Conservation (phyloP, 345 rosid species). For the Hibiscus syriacus region DNA sequence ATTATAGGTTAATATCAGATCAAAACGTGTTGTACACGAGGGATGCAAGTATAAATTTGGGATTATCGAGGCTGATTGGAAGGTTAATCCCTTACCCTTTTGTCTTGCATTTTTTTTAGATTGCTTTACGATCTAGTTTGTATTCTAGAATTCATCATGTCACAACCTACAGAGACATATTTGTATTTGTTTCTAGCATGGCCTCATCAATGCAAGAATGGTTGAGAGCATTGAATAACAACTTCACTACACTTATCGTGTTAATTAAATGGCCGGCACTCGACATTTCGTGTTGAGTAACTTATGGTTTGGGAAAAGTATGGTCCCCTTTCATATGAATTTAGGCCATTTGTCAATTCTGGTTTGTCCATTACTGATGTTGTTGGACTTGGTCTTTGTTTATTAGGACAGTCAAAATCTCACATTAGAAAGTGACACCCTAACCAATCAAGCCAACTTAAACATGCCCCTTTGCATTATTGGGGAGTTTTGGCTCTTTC, state of each 20-base stretch:
- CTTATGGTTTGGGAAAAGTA: neutral
- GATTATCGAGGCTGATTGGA: constrained; percentile 18
- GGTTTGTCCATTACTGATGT: neutral
- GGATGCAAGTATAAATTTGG: constrained; percentile 25
- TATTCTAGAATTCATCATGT: constrained; percentile 13
- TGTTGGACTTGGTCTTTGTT: neutral
- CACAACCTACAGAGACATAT: neutral
- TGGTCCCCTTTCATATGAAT: neutral
- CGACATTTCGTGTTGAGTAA: neutral
- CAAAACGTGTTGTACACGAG: constrained; percentile 22
- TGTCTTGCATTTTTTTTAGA: neutral
- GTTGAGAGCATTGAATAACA: constrained; percentile 2
- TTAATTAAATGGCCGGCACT: neutral
- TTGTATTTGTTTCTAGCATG: neutral
- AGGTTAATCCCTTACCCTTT: constrained; percentile 18
- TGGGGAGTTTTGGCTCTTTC: constrained; percentile 1
- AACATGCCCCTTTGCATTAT: neutral
- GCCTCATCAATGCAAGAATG: constrained; percentile 7
- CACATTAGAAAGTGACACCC: constrained; percentile 1
- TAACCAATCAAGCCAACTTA: neutral
- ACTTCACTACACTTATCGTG: neutral
- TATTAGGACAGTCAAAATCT: neutral
- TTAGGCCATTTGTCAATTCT: neutral
- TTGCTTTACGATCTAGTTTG: constrained; percentile 12
- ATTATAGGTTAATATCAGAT: constrained; percentile 24